Evolutionary conservation across 2,329 filamentous ascomycete genomes (phyloP).

Genomic region (Pyricularia grisea): DNA sequence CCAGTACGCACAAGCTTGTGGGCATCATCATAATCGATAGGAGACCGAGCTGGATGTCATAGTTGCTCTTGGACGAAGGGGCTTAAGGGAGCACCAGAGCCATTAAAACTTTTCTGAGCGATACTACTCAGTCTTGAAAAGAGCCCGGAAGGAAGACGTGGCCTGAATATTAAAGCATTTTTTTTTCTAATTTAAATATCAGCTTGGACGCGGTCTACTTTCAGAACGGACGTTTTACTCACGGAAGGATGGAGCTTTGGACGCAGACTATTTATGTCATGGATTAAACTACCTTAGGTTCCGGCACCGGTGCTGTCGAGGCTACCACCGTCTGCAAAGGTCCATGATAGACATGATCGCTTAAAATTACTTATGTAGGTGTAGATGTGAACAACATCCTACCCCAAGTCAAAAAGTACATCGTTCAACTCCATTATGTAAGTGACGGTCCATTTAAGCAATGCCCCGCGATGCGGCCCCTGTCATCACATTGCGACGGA

Average conservation of each 20-base stretch:
- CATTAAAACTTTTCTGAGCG: neutral
- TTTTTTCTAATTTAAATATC: too few species aligned
- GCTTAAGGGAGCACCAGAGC: neutral
- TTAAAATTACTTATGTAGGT: too few species aligned
- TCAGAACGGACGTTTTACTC: too few species aligned
- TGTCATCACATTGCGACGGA: neutral
- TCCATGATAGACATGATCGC: too few species aligned
- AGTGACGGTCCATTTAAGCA: neutral
- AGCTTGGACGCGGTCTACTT: too few species aligned
- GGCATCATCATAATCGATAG: neutral
- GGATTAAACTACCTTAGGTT: too few species aligned
- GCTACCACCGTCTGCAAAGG: too few species aligned
- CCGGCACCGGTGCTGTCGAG: too few species aligned
- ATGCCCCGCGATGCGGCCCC: slow-evolving; percentile 2
- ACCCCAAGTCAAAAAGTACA: too few species aligned
- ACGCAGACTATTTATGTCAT: too few species aligned
- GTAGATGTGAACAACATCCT: too few species aligned
- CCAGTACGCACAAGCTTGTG: neutral
- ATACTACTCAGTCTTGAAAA: neutral
- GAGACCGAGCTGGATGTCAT: neutral
- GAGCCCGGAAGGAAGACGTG: neutral
- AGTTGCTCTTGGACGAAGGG: neutral
- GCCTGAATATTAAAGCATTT: neutral
- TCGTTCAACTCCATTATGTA: neutral
- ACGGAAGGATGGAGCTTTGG: too few species aligned